Evolutionary conservation across 768 basidiomycete species (phyloP), one percentile per base, ranked within the genome.

Genomic region (Trametes coccinea): DNA sequence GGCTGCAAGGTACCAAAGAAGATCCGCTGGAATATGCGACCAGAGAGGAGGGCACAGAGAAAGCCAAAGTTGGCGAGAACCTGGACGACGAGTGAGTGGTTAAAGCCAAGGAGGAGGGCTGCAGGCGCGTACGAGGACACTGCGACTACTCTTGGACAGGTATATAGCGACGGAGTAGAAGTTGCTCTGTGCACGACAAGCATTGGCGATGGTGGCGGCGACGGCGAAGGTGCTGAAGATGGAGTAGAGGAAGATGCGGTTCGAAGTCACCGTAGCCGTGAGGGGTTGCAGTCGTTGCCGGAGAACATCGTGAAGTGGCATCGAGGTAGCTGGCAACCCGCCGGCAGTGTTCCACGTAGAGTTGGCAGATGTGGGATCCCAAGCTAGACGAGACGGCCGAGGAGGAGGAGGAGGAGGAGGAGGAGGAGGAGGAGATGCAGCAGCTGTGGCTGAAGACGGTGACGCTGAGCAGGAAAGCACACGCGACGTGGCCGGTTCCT

Each of bases 141-240:
- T 94, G n/a, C 93, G 86, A 70, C 88, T 93, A 71, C 93, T 95
- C 77, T 90, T 91, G 4, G 93, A 90, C n/a, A 99, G 83, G 70
- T 88, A 90, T 2, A 99, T 93, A 33, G 92, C 85, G 3, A 96
- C 89, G 14, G 95, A 89, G 73, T 95, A 99, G 77, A 98, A 98
- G 78, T 95, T 97, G 69, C 87, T 88, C 68, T 95, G 83, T 55
- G 82, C 87, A 69, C 86, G 83, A 70, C 94, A 82, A 10, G 94
- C 94, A 74, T 90, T 92, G 51, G 82, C 75, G 62, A 98, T 80
- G 30, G 91, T 89, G 17, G 83, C 85, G 0, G 82, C 82, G 43
- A 95, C 86, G 0, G 92, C 85, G 30, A 85, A 64, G 50, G 85
- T 76, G 31, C 93, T 95, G 59, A 88, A 68, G 11, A 85, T 58